Conservation (phyloP, 2,329 filamentous ascomycete species). For the Cytospora schulzeri region DNA sequence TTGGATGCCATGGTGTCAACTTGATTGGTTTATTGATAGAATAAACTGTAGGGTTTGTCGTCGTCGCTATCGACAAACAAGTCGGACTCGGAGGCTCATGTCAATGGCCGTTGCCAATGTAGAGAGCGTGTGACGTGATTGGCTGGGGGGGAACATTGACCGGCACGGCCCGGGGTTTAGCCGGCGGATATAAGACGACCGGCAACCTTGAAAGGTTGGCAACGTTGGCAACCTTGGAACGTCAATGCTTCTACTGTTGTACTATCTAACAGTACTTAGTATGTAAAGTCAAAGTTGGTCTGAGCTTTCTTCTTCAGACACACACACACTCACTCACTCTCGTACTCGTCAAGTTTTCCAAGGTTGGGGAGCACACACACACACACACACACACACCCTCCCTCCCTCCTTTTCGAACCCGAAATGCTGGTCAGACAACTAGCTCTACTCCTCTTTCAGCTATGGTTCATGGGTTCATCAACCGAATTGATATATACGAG, state of each 20-base stretch:
- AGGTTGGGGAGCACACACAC: not conserved
- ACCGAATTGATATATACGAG: not conserved
- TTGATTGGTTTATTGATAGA: conserved; percentile 24
- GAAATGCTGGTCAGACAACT: not conserved
- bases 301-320: too few species aligned
- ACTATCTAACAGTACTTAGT: too few species aligned
- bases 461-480: too few species aligned
- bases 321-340: too few species aligned
- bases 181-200: conserved; percentile 2
- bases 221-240: not conserved
- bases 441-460: too few species aligned
- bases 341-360: not conserved
- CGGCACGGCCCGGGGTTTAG: conserved; percentile 19
- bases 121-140: conserved; percentile 20
- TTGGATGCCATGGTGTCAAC: conserved; percentile 61
- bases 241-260: too few species aligned
- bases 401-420: not conserved
- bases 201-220: too few species aligned
- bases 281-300: not conserved
- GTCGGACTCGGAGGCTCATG: conserved; percentile 19
- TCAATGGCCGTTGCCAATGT: conserved; percentile 13
- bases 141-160: conserved; percentile 8
- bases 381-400: too few species aligned
- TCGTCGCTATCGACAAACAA: conserved; percentile 23
- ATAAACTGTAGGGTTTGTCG: not conserved